Evolutionary conservation across 768 basidiomycete genomes (phyloP).

Genomic region (Phaffia australis): DNA sequence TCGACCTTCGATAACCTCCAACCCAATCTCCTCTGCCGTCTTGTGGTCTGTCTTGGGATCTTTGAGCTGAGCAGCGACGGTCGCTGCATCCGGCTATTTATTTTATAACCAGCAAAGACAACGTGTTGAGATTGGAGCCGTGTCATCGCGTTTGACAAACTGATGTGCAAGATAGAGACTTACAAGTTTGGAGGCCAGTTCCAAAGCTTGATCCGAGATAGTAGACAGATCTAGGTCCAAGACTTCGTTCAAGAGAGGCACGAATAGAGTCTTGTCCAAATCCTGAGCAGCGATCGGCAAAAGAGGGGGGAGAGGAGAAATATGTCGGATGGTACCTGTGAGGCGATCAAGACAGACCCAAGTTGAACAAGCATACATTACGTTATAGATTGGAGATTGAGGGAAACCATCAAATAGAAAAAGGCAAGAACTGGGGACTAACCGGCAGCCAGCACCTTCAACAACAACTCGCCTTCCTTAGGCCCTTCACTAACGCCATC

Average conservation of each 20-base stretch:
- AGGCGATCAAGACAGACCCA: not conserved
- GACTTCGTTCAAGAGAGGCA: constrained; percentile 60
- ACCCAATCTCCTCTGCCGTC: constrained; percentile 53
- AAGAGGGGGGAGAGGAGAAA: constrained; percentile 63
- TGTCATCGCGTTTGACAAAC: no score
- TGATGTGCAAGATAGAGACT: constrained; percentile 26
- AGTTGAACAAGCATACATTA: not conserved
- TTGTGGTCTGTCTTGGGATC: constrained; percentile 68
- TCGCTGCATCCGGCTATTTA: constrained; percentile 28
- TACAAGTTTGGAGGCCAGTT: constrained; percentile 49
- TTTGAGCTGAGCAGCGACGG: constrained; percentile 35
- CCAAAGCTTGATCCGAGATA: constrained; percentile 26
- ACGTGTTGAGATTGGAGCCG: not conserved
- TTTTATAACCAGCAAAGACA: not conserved
- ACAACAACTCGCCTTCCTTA: constrained; percentile 42
- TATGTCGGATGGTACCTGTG: constrained; percentile 26
- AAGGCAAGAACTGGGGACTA: constrained; percentile 26
- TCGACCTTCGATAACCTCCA: constrained; percentile 60
- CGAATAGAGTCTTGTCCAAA: constrained; percentile 57
- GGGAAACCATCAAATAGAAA: not conserved
- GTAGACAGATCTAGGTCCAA: constrained; percentile 53
- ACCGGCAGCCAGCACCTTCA: constrained; percentile 67
- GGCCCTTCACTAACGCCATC: constrained; percentile 27
- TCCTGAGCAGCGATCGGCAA: constrained; percentile 53
- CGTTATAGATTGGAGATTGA: constrained; percentile 4